These are phyloP conservation scores for Colletotrichum australisinense DNA, from an alignment of 2,329 filamentous ascomycete species.

Conservation along the genomic window DNA sequence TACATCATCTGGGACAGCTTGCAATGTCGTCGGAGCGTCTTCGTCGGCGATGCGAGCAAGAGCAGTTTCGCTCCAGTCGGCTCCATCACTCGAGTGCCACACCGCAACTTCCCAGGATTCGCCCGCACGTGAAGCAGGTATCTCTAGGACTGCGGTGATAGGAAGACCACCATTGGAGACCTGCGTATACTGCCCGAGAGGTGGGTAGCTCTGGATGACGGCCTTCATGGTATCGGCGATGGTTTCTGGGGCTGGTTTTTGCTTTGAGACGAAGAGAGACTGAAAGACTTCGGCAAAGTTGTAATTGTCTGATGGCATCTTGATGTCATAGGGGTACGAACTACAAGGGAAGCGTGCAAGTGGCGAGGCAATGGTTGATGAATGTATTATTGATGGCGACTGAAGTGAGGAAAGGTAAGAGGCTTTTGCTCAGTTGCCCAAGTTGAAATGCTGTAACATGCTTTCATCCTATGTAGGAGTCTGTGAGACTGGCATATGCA, in stretches of 20 bases:
- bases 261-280: slow-evolving; percentile 50
- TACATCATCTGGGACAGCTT: slow-evolving; percentile 42
- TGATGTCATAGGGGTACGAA: slow-evolving; percentile 21
- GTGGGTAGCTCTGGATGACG: slow-evolving; percentile 68
- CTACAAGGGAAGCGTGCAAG: background rate
- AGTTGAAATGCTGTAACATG: slow-evolving; percentile 2
- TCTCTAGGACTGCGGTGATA: slow-evolving; percentile 79
- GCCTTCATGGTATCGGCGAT: slow-evolving; percentile 49
- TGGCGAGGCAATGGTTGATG: background rate
- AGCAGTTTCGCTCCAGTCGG: slow-evolving; percentile 65
- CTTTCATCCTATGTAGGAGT: slow-evolving; percentile 12
- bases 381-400: background rate
- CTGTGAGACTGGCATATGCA: slow-evolving; percentile 12
- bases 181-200: slow-evolving; percentile 79
- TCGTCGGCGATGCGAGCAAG: slow-evolving; percentile 44
- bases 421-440: slow-evolving; percentile 8
- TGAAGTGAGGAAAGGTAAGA: slow-evolving; percentile 6
- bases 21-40: slow-evolving; percentile 62
- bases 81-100: slow-evolving; percentile 74
- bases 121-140: slow-evolving; percentile 63
- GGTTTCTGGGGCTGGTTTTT: slow-evolving; percentile 45
- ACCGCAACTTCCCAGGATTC: slow-evolving; percentile 78
- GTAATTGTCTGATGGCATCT: slow-evolving; percentile 38
- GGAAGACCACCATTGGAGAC: slow-evolving; percentile 59
- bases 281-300: slow-evolving; percentile 52